Base-by-base conservation (phyloP, 495 filamentous ascomycete genomes). In the Trypethelium eluteriae region DNA sequence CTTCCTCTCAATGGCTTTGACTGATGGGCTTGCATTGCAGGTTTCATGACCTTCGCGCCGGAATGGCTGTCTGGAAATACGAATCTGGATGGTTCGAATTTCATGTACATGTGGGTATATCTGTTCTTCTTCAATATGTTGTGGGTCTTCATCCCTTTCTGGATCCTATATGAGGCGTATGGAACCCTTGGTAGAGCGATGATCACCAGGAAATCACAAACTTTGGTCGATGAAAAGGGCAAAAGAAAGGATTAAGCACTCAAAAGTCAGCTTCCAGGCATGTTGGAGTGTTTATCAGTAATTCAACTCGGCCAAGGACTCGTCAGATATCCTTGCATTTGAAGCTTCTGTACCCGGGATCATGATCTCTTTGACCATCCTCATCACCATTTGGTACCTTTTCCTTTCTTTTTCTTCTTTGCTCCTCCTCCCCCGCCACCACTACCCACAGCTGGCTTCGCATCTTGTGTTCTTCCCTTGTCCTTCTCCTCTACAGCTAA, bases 41-140 rank as follows among this genome's bases (percentile, higher is more conserved):
- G 89, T 12, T 96, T 89, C 74, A 97, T 98, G 90, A 98, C 93
- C 0, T 98, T 98, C 78, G 88, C 85, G 70, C 93, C 93, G 14
- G 93, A 98, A 79, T 98, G 92, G 93, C 76, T 98, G 65, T 88
- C 83, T 3, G 89, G 86, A 2, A 89, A 81, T 66, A 75, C 84
- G 67, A 91, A 91, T 75, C 81, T 98, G 70, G 87, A 93, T 70
- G 88, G 85, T 0, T 85, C 83, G 67, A 92, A 95, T 70, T 89
- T 84, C 68, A 92, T 97, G 82, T 96, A 93, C 72, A 74, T 88
- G 70, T 90, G 90, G 90, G 78, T 96, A 11, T 96, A 96, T 73
- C 77, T 98, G 64, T 80, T 90, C 70, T 96, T 96, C 78, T 96
- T 96, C 79, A 97, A 97, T 73, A 87, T 81, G 62, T 81, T 96